These are phyloP conservation scores for Globisporangium irregulare DNA, from an alignment of 352 stramenopile genomes.

Conservation along the genomic window DNA sequence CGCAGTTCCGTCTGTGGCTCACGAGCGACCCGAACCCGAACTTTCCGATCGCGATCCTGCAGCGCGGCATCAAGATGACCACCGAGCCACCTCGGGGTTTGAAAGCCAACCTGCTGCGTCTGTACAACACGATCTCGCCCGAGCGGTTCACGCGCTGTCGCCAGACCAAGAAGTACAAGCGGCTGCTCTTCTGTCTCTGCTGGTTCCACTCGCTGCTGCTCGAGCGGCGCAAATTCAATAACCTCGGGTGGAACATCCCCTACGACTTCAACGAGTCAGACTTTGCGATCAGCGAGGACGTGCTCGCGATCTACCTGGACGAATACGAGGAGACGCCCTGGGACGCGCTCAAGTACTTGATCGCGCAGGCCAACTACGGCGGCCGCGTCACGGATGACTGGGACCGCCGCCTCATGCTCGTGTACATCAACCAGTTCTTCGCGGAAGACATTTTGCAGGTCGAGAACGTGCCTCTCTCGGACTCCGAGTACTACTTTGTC, in stretches of 20 bases:
- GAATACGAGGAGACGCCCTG: constrained; percentile 91
- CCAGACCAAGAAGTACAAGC: constrained; percentile 89
- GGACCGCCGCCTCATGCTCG: constrained; percentile 94
- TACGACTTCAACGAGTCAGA: constrained; percentile 98
- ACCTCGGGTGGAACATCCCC: constrained; percentile 96
- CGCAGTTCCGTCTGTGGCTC: constrained; percentile 93
- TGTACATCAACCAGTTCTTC: constrained; percentile 96
- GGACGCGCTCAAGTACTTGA: constrained; percentile 95
- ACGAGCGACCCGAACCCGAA: constrained; percentile 91
- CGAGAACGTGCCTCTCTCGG: constrained; percentile 85
- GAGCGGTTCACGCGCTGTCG: constrained; percentile 86
- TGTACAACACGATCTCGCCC: constrained; percentile 93
- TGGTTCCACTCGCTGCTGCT: constrained; percentile 96
- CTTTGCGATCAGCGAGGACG: constrained; percentile 95
- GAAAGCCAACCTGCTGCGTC: constrained; percentile 89
- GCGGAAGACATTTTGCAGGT: constrained; percentile 84
- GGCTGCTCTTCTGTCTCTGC: constrained; percentile 92
- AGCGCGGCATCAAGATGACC: constrained; percentile 96
- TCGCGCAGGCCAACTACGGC: constrained; percentile 96
- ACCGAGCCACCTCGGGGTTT: constrained; percentile 93
- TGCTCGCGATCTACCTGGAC: constrained; percentile 94
- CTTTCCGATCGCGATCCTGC: constrained; percentile 95
- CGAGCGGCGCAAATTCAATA: constrained; percentile 96
- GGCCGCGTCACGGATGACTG: constrained; percentile 95
- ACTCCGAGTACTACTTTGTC: constrained; percentile 93